These are phyloP conservation scores for Leccinum pachyderme DNA, from an alignment of 1,284 basidiomycete genomes.

Conservation along the genomic window DNA sequence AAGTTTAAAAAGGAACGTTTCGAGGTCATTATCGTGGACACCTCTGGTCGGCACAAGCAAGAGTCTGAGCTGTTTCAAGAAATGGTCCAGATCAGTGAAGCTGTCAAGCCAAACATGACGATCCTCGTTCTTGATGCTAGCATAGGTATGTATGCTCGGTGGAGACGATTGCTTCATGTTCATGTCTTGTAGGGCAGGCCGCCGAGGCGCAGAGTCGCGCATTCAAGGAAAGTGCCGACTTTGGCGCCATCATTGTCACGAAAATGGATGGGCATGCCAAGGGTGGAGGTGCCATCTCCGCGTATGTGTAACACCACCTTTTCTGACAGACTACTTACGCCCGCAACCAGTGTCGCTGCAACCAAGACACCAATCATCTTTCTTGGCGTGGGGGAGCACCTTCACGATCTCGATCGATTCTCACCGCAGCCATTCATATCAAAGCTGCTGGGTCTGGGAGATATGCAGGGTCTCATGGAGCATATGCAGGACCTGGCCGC, in stretches of 20 bases:
- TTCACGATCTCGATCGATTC: slow-evolving; percentile 95
- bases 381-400: slow-evolving; percentile 95
- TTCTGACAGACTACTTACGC: slow-evolving; percentile 3
- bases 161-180: neutral
- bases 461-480: slow-evolving; percentile 96
- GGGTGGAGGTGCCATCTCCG: slow-evolving; percentile 98
- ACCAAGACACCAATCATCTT: slow-evolving; percentile 99
- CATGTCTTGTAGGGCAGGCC: slow-evolving; percentile 75
- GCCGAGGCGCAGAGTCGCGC: slow-evolving; percentile 95
- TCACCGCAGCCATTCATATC: slow-evolving; percentile 97
- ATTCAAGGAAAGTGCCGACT: slow-evolving; percentile 97
- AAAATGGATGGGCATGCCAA: slow-evolving; percentile 99
- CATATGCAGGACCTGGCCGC: slow-evolving; percentile 95
- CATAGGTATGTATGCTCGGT: slow-evolving; percentile 51
- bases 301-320: slow-evolving; percentile 54
- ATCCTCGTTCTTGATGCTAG: slow-evolving; percentile 87
- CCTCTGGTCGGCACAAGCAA: slow-evolving; percentile 96
- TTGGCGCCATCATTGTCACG: slow-evolving; percentile 98
- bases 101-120: slow-evolving; percentile 93
- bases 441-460: slow-evolving; percentile 93
- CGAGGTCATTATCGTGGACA: slow-evolving; percentile 99
- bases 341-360: slow-evolving; percentile 78
- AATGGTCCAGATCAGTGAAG: slow-evolving; percentile 95
- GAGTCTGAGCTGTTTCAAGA: slow-evolving; percentile 97
- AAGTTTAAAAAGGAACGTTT: slow-evolving; percentile 99